Percentiles rank a stretch among this genome's conserved stretches.
phyloP scores from a whole-genome alignment of 139 green algal genomes.

The Coelastrella sp. region DNA sequence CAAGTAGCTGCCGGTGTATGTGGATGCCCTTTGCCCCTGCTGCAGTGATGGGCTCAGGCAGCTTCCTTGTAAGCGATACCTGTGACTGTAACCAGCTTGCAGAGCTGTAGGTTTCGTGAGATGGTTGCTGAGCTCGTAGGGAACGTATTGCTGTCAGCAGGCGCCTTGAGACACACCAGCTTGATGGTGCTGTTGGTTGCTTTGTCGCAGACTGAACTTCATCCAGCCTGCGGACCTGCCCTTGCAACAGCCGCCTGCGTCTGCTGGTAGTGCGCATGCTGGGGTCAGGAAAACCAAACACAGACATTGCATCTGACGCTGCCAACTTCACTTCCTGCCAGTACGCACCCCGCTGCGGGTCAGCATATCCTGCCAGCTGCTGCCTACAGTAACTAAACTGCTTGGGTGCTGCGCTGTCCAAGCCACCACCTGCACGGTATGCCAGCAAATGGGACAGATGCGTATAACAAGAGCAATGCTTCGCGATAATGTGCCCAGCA shows the following conservation, averaged over 20 bases:
- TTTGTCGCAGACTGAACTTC: too few relatives aligned
- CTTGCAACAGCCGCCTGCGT: not conserved
- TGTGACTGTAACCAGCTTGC: not conserved
- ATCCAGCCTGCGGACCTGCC: not conserved
- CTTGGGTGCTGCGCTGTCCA: not conserved
- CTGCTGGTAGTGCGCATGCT: not conserved
- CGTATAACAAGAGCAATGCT: too few relatives aligned
- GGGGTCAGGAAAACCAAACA: not conserved
- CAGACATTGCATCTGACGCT: not conserved
- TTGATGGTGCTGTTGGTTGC: too few relatives aligned
- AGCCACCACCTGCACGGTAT: not conserved
- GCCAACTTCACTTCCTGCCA: constrained; percentile 38
- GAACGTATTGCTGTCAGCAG: too few relatives aligned
- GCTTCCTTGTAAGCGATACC: not conserved
- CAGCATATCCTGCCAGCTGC: constrained; percentile 16
- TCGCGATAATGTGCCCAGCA: too few relatives aligned
- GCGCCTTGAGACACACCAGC: too few relatives aligned
- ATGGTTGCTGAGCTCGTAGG: too few relatives aligned
- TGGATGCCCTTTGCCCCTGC: not conserved
- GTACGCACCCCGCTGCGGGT: not conserved
- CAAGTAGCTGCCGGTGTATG: not conserved
- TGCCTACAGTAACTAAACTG: not conserved
- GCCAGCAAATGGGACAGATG: not conserved
- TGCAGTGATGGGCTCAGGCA: not conserved
- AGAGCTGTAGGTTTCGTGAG: not conserved